Base-by-base conservation (phyloP, 2,329 filamentous ascomycete species). In the Alternaria angustiovoidea region DNA sequence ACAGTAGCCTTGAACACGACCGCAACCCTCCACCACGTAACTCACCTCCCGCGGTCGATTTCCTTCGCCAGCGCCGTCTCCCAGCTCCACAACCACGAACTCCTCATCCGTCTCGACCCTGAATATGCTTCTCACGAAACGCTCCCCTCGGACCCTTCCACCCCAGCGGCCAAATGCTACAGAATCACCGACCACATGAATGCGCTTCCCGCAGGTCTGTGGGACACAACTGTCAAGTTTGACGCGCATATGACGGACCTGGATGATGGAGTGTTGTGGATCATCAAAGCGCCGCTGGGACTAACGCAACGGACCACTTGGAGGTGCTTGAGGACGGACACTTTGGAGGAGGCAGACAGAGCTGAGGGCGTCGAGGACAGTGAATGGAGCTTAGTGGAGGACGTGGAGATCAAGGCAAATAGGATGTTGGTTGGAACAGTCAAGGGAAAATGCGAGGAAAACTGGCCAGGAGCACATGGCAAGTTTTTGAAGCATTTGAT, bases 181-280 rank as follows among this genome's bases (percentile, higher is more conserved):
- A 73, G 74, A 59, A 70, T 78, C 4, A 78, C 76, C 3, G 76
- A 79, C 62, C 65, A 74, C 57, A 76, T 78, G 74, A 74, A 76
- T 51, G 70, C 75, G 2, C 68, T 79, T 4, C 76, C 70, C 6
- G 70, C 70, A 16, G 76, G 77, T 0, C 69, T 79, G 1, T 78
- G 76, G 75, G 75, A 74, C 58, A 71, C 75, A 0, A 77, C 73
- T 0, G 75, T 79, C 1, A 71, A 68, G 5, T 79, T 78, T 39
- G 72, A 76, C 47, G 66, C 70, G 1, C 62, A 73, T 9, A 76
- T 79, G 16, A 78, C 75, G 1, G 63, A 78, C 32, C 69, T 67
- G 3, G 71, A 73, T 1, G 70, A 78, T 44, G 75, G 77, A 5
- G 65, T 78, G 0, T 58, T 71, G 26, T 78, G 75, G 77, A 54